Conservation (phyloP, 208 protist species). For the Crithidia thermophila region DNA sequence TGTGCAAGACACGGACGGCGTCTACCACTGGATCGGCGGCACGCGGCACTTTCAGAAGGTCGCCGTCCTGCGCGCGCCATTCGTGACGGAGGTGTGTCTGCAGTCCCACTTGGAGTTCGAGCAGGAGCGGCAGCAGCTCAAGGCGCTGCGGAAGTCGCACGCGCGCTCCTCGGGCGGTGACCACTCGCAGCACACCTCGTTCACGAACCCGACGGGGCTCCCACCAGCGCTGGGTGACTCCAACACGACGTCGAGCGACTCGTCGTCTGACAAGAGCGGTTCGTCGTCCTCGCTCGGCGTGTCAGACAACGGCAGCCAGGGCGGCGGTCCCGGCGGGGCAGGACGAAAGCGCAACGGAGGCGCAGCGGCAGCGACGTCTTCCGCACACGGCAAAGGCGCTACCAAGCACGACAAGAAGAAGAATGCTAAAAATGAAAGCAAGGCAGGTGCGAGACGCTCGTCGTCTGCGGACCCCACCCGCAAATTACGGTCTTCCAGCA, state of each 20-base stretch:
- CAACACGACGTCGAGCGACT: background rate
- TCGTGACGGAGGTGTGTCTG: conserved; percentile 31
- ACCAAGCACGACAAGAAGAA: background rate
- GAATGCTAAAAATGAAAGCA: background rate
- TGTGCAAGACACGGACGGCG: conserved; percentile 29
- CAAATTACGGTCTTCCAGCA: background rate
- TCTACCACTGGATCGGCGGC: conserved; percentile 41
- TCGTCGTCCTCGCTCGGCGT: background rate
- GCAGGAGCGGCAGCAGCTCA: background rate
- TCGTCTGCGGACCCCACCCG: background rate
- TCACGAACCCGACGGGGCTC: background rate
- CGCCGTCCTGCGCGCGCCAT: conserved; percentile 28
- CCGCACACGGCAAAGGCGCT: too few species aligned
- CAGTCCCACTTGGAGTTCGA: conserved; percentile 27
- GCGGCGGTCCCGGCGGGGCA: background rate
- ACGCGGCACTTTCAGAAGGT: conserved; percentile 15
- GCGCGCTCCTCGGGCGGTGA: background rate
- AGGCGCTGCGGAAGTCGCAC: background rate
- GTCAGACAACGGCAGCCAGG: background rate
- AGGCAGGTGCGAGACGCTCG: background rate
- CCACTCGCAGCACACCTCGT: conserved; percentile 5
- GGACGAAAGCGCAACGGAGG: too few species aligned
- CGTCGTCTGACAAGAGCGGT: background rate
- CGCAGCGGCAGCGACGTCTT: too few species aligned
- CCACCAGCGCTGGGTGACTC: background rate